These are phyloP conservation scores for Bipolaris bicolor DNA, from an alignment of 2,329 filamentous ascomycete species.

Conservation along the genomic window DNA sequence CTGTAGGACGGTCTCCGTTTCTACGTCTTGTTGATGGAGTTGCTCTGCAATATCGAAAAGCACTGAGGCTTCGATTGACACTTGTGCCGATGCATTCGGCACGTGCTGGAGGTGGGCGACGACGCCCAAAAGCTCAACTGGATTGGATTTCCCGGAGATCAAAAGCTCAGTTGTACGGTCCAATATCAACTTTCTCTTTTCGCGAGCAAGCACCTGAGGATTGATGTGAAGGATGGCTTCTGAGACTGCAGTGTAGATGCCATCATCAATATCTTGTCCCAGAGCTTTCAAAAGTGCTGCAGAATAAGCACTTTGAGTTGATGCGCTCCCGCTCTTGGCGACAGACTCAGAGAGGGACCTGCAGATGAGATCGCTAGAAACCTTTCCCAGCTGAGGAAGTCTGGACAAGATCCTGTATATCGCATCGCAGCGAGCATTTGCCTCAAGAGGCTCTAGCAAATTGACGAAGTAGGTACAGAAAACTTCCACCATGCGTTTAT, in stretches of 20 bases:
- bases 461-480: slow-evolving; percentile 37
- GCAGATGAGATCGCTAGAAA: slow-evolving; percentile 13
- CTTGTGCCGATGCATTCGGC: slow-evolving; percentile 45
- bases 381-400: slow-evolving; percentile 19
- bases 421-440: slow-evolving; percentile 20
- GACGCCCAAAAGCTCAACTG: slow-evolving; percentile 28
- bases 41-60: slow-evolving; percentile 40
- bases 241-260: slow-evolving; percentile 17
- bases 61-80: slow-evolving; percentile 33
- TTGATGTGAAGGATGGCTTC: slow-evolving; percentile 32
- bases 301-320: slow-evolving; percentile 29
- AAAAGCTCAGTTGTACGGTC: slow-evolving; percentile 35
- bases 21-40: slow-evolving; percentile 24
- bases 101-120: slow-evolving; percentile 43
- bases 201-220: slow-evolving; percentile 36
- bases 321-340: slow-evolving; percentile 25
- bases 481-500: slow-evolving; percentile 28
- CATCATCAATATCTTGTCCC: slow-evolving; percentile 8
- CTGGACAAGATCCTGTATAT: slow-evolving; percentile 29
- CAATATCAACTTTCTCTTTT: slow-evolving; percentile 41
- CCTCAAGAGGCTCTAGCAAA: slow-evolving; percentile 31
- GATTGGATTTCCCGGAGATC: slow-evolving; percentile 10
- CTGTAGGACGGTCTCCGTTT: slow-evolving; percentile 22
- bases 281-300: slow-evolving; percentile 28
- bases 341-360: slow-evolving; percentile 31